Percentiles rank a stretch among this genome's conserved stretches.
phyloP scores from a whole-genome alignment of 2,329 filamentous ascomycete species.

The Paradendryphiella salina region DNA sequence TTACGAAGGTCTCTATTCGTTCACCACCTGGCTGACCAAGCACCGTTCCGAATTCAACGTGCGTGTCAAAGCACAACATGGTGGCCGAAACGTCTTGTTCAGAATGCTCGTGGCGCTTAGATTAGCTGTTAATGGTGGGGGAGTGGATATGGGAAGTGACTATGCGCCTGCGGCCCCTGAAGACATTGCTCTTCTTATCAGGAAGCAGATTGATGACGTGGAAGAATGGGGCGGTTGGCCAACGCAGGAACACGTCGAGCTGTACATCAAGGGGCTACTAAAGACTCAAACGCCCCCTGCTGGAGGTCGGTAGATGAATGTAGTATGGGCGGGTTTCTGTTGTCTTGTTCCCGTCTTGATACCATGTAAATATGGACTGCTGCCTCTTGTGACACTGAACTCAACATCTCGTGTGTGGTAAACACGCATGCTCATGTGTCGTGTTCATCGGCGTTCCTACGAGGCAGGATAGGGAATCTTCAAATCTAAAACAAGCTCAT shows the following conservation, averaged over 20 bases:
- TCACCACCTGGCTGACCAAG: slow-evolving; percentile 61
- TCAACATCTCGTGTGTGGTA: too few relatives aligned
- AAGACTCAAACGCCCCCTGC: slow-evolving; percentile 19
- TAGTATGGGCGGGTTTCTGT: neutral
- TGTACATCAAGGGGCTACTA: slow-evolving; percentile 26
- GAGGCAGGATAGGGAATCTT: neutral
- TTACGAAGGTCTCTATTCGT: slow-evolving; percentile 58
- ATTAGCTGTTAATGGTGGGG: slow-evolving; percentile 45
- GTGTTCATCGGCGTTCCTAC: neutral
- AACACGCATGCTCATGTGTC: too few relatives aligned
- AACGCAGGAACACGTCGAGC: slow-evolving; percentile 48
- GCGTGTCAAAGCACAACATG: slow-evolving; percentile 30
- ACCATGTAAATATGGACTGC: too few relatives aligned
- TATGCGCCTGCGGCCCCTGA: slow-evolving; percentile 25
- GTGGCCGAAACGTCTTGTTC: slow-evolving; percentile 35
- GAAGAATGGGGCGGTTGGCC: slow-evolving; percentile 53
- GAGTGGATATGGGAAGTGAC: slow-evolving; percentile 11
- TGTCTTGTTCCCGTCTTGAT: neutral
- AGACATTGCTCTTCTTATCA: slow-evolving; percentile 41
- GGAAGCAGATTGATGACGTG: slow-evolving; percentile 40
- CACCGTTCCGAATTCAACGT: slow-evolving; percentile 34
- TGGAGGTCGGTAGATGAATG: slow-evolving; percentile 16
- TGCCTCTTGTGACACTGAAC: too few relatives aligned
- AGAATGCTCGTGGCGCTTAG: slow-evolving; percentile 47
- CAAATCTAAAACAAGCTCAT: neutral